Percentiles rank a stretch among this genome's conserved stretches.
phyloP scores from a whole-genome alignment of 1,139 yeast species.

The Candida pseudoviswanathii region DNA sequence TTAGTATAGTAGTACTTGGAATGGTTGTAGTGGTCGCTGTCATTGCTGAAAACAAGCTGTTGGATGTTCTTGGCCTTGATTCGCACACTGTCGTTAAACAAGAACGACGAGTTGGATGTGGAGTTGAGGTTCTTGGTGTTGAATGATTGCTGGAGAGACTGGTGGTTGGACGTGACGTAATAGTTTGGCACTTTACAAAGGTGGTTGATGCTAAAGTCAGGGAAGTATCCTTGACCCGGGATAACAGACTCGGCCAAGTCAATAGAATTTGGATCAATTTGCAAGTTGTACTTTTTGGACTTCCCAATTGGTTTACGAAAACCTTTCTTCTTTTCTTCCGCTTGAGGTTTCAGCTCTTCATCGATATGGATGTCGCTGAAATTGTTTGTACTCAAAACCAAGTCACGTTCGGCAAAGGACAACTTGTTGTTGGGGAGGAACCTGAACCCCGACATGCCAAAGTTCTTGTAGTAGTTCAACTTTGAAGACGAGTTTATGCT shows the following conservation, averaged over 20 bases:
- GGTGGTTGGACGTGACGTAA: constrained; percentile 36
- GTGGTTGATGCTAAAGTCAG: constrained; percentile 44
- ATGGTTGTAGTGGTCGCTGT: constrained; percentile 36
- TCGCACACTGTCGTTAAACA: constrained; percentile 25
- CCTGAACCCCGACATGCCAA: constrained; percentile 19
- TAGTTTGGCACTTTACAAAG: constrained; percentile 49
- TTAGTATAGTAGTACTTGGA: constrained; percentile 45
- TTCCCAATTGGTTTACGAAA: constrained; percentile 33
- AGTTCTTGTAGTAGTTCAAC: constrained; percentile 37
- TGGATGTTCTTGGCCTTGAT: constrained; percentile 36
- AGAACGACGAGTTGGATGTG: constrained; percentile 24
- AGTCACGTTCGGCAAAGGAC: constrained; percentile 33
- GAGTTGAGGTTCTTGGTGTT: constrained; percentile 21
- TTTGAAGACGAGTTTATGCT: constrained; percentile 38
- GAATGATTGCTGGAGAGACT: constrained; percentile 18
- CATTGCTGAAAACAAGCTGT: constrained; percentile 38
- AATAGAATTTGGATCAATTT: constrained; percentile 41
- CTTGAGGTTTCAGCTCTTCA: constrained; percentile 10
- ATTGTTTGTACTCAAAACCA: constrained; percentile 31
- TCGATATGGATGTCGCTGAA: constrained; percentile 26
- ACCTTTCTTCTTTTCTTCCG: constrained; percentile 14
- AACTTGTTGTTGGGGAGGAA: constrained; percentile 34
- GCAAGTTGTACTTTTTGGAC: constrained; percentile 33
- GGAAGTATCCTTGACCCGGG: constrained; percentile 51
- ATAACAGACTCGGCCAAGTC: constrained; percentile 44